Evolutionary conservation across 495 filamentous ascomycete species (phyloP).

Genomic region (Talaromyces proteolyticus): DNA sequence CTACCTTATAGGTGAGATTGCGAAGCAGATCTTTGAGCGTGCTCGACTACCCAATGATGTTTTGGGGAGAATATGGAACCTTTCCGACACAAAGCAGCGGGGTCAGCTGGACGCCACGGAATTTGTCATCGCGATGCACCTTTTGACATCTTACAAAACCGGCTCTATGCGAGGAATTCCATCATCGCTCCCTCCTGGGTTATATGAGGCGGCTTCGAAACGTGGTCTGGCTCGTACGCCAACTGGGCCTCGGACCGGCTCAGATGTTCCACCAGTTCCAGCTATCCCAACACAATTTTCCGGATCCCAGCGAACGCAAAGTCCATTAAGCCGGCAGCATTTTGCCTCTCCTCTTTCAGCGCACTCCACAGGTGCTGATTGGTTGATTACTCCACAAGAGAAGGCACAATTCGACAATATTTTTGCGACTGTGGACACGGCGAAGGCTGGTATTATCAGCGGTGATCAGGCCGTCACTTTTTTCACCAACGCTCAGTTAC

Average conservation of each 20-base stretch:
- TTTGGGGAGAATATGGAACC: conserved; percentile 88
- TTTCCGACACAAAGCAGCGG: conserved; percentile 87
- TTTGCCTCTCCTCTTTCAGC: conserved; percentile 50
- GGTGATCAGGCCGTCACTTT: conserved; percentile 95
- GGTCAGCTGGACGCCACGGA: conserved; percentile 85
- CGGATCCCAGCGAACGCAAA: conserved; percentile 59
- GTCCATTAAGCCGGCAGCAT: conserved; percentile 60
- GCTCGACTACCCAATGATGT: conserved; percentile 85
- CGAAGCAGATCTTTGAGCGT: conserved; percentile 92
- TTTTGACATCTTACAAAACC: conserved; percentile 83
- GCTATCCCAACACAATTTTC: conserved; percentile 69
- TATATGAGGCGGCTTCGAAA: conserved; percentile 88
- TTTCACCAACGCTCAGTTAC: conserved; percentile 83
- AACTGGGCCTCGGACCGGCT: conserved; percentile 32
- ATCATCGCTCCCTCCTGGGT: conserved; percentile 70
- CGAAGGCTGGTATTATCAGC: conserved; percentile 73
- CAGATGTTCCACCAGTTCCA: conserved; percentile 44
- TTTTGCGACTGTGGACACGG: conserved; percentile 74
- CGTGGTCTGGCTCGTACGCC: conserved; percentile 47
- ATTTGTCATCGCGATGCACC: conserved; percentile 97
- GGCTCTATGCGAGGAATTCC: conserved; percentile 75
- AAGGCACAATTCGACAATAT: conserved; percentile 82
- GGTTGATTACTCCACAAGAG: conserved; percentile 76
- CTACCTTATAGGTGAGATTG: conserved; percentile 58
- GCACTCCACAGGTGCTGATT: conserved; percentile 65